phyloP scores from a whole-genome alignment of 2,329 filamentous ascomycete species.

The Microsporum ferrugineum region DNA sequence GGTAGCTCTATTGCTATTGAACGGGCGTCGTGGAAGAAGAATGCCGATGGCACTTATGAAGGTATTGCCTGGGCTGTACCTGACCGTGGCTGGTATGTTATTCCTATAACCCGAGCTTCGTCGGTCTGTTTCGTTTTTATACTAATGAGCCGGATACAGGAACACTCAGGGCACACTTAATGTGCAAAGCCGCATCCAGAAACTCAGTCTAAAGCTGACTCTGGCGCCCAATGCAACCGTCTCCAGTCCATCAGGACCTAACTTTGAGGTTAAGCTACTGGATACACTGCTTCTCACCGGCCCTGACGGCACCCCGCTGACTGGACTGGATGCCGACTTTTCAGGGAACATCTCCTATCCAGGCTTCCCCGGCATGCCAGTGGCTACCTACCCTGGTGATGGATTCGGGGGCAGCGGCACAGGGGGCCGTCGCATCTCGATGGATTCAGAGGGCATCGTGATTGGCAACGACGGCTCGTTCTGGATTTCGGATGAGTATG shows the following conservation, averaged over 20 bases:
- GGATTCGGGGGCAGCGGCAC: conserved; percentile 53
- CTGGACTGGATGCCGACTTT: conserved; percentile 52
- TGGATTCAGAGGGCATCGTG: conserved; percentile 58
- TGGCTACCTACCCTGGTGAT: conserved; percentile 53
- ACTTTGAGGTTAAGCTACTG: conserved; percentile 51
- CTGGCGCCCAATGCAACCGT: conserved; percentile 42
- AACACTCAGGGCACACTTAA: conserved; percentile 62
- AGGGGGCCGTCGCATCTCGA: conserved; percentile 47
- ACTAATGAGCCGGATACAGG: conserved; percentile 24
- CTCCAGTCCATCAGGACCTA: conserved; percentile 45
- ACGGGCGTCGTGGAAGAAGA: conserved; percentile 46
- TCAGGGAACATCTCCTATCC: conserved; percentile 43
- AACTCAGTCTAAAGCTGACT: conserved; percentile 51
- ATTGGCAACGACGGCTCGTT: conserved; percentile 50
- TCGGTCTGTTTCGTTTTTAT: background rate
- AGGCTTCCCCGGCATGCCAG: conserved; percentile 52
- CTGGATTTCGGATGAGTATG: conserved; percentile 62
- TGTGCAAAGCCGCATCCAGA: conserved; percentile 57
- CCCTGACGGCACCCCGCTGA: conserved; percentile 50
- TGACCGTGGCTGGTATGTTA: conserved; percentile 53
- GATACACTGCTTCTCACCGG: conserved; percentile 55
- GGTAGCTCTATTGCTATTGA: conserved; percentile 57
- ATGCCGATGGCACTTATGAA: conserved; percentile 42
- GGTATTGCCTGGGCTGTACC: conserved; percentile 54
- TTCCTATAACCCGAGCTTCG: background rate